Evolutionary conservation across 2,329 filamentous ascomycete species (phyloP).

Genomic region (Fusarium proliferatum): DNA sequence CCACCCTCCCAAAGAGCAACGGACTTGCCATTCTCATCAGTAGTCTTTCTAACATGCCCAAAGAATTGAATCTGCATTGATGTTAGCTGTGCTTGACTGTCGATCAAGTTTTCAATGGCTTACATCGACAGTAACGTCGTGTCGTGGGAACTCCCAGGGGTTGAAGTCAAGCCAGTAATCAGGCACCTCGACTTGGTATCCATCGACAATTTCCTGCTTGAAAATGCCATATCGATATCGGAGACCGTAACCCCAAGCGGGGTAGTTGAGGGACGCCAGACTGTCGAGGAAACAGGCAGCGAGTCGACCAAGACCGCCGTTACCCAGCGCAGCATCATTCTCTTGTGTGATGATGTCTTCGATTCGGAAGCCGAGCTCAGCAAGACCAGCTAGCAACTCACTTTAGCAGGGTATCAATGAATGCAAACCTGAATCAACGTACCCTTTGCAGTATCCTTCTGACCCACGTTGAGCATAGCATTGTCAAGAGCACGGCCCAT

Average conservation of each 20-base stretch:
- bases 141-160: constrained; percentile 97
- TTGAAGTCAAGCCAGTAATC: constrained; percentile 99
- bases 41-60: constrained; percentile 80
- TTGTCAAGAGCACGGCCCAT: constrained; percentile 98
- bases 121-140: constrained; percentile 92
- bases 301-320: constrained; percentile 92
- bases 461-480: constrained; percentile 94
- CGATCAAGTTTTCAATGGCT: constrained; percentile 43
- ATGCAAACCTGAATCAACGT: constrained; percentile 42
- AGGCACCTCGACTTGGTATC: constrained; percentile 97
- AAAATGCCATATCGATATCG: constrained; percentile 98
- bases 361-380: constrained; percentile 93
- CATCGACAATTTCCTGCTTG: constrained; percentile 98
- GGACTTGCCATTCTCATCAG: constrained; percentile 80
- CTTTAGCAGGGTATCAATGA: constrained; percentile 1
- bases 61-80: constrained; percentile 86
- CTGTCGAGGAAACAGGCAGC: constrained; percentile 98
- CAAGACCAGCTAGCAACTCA: constrained; percentile 75
- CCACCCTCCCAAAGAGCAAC: constrained; percentile 88
- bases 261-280: constrained; percentile 91
- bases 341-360: constrained; percentile 96
- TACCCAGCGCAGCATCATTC: constrained; percentile 94
- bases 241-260: constrained; percentile 96
- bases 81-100: constrained; percentile 8
- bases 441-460: constrained; percentile 88